Percentiles rank a stretch among this genome's conserved stretches.
Evolutionary conservation across 305 asterid genomes (phyloP).

Genomic region (Withania somnifera): DNA sequence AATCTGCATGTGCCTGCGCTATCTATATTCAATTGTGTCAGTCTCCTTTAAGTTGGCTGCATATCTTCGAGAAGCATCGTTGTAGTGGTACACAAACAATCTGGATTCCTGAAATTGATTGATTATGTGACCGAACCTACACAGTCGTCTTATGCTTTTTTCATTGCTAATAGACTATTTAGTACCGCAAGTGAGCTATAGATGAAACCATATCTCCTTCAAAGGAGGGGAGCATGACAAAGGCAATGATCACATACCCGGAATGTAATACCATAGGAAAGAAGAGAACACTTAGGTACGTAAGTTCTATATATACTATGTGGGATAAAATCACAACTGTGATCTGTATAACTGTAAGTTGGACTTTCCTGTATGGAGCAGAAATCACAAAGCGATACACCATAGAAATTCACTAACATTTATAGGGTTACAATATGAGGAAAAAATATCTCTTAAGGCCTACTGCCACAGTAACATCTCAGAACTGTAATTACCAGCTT

Average conservation of each 20-base stretch:
- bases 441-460: not conserved
- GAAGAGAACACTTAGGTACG: not conserved
- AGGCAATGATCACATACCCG: not conserved
- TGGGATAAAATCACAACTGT: not conserved
- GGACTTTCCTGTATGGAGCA: not conserved
- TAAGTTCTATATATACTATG: not conserved
- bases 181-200: not conserved
- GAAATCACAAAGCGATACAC: not conserved
- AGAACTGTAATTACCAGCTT: not conserved
- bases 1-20: not conserved
- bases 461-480: not conserved
- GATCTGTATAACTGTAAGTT: not conserved
- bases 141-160: not conserved
- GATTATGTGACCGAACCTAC: not conserved
- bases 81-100: not conserved
- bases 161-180: not conserved
- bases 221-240: not conserved
- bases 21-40: not conserved
- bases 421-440: not conserved
- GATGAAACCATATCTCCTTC: not conserved
- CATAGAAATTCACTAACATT: not conserved
- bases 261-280: not conserved
- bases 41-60: not conserved
- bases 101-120: not conserved
- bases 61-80: not conserved